phyloP scores from a whole-genome alignment of 805 yeast species.

The Cyberlindnera subsufficiens region DNA sequence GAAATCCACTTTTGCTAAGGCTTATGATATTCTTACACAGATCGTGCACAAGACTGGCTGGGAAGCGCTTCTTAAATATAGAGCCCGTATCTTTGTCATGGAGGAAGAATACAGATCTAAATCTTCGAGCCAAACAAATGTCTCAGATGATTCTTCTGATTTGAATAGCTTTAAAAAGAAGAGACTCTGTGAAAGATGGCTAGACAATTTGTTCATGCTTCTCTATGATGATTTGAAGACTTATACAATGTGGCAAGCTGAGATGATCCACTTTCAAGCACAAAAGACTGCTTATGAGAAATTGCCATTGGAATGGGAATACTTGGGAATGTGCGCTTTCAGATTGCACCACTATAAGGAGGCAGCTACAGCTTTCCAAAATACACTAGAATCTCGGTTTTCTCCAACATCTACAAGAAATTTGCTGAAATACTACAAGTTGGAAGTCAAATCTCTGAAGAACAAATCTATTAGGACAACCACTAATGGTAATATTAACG shows the following conservation, averaged over 20 bases:
- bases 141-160: conserved; percentile 2
- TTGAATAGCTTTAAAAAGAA: conserved; percentile 50
- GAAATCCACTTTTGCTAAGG: conserved; percentile 48
- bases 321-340: conserved; percentile 78
- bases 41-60: conserved; percentile 67
- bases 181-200: conserved; percentile 68
- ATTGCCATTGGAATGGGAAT: conserved; percentile 86
- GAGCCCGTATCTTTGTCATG: conserved; percentile 66
- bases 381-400: conserved; percentile 68
- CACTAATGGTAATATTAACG: conserved; percentile 13
- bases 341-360: conserved; percentile 83
- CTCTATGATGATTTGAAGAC: conserved; percentile 70
- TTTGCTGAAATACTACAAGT: conserved; percentile 57
- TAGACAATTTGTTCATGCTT: conserved; percentile 63
- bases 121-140: conserved; percentile 13
- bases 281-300: conserved; percentile 77
- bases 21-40: conserved; percentile 57
- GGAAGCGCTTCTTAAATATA: conserved; percentile 55
- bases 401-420: conserved; percentile 76
- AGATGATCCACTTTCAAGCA: conserved; percentile 80
- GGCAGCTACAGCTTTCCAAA: conserved; percentile 78
- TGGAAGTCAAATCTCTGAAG: conserved; percentile 34
- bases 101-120: conserved; percentile 50
- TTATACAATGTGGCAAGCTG: conserved; percentile 92
- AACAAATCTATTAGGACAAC: conserved; percentile 15